Percentiles rank a stretch among this genome's conserved stretches.
Evolutionary conservation across 148 eudicot species (phyloP).

Genomic region (Heliosperma pusillum): DNA sequence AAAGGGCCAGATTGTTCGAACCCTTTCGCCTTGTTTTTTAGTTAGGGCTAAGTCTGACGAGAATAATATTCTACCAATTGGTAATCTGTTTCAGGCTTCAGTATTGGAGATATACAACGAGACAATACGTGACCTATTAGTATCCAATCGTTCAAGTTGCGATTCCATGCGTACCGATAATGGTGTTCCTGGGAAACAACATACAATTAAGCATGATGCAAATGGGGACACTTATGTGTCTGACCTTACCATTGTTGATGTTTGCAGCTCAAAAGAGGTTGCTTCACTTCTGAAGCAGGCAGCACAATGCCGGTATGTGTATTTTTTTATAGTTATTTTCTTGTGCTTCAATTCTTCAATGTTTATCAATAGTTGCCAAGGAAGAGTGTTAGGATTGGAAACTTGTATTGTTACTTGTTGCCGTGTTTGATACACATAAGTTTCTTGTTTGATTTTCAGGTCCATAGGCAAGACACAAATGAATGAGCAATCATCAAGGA

Average conservation of each 20-base stretch:
- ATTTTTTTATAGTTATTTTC: not conserved
- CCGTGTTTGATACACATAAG: not conserved
- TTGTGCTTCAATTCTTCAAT: not conserved
- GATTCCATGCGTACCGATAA: constrained; percentile 47
- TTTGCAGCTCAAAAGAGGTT: constrained; percentile 66
- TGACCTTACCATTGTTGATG: constrained; percentile 75
- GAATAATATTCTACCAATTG: no score
- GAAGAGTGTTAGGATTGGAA: not conserved
- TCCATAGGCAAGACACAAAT: constrained; percentile 78
- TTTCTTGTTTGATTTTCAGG: constrained; percentile 29
- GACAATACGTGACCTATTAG: constrained; percentile 59
- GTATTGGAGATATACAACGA: constrained; percentile 79
- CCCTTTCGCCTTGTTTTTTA: no score
- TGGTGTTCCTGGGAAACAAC: constrained; percentile 53
- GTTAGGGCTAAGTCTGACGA: no score
- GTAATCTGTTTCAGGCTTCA: constrained; percentile 75
- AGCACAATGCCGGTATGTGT: constrained; percentile 57
- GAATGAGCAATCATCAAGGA: constrained; percentile 87
- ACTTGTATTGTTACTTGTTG: not conserved
- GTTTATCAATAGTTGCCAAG: no score
- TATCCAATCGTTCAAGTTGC: constrained; percentile 44
- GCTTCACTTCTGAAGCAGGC: constrained; percentile 69
- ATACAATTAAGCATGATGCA: constrained; percentile 59
- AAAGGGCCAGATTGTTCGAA: no score
- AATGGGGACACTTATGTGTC: constrained; percentile 66